phyloP scores from a whole-genome alignment of 345 rosid species.

The Euclidium syriacum region DNA sequence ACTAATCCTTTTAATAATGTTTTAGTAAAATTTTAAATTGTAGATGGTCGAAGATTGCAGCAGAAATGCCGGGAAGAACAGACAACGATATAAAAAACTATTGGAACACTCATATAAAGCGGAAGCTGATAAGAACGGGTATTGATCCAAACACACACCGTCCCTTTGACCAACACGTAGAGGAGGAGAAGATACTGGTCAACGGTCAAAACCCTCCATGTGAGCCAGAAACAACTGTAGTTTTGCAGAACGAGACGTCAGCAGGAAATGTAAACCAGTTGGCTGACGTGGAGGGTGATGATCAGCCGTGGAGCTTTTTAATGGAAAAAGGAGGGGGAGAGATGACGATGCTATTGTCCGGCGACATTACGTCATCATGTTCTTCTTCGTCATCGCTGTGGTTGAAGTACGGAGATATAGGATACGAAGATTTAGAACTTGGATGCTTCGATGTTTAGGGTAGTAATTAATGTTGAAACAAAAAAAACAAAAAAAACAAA shows the following conservation, averaged over 20 bases:
- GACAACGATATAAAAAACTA: slow-evolving; percentile 82
- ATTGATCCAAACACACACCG: slow-evolving; percentile 67
- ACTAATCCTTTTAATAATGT: too few species aligned
- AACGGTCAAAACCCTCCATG: background rate
- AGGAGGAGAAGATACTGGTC: background rate
- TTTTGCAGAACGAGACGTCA: background rate
- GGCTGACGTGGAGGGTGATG: slow-evolving; percentile 27
- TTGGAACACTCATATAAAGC: slow-evolving; percentile 87
- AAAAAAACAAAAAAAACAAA: too few species aligned
- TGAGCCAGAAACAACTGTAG: background rate
- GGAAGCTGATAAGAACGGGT: slow-evolving; percentile 69
- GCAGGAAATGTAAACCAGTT: background rate
- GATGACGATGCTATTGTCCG: slow-evolving; percentile 38
- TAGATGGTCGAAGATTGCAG: slow-evolving; percentile 89
- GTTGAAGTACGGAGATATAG: slow-evolving; percentile 35
- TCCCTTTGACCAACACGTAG: slow-evolving; percentile 5
- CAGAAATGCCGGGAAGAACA: slow-evolving; percentile 72
- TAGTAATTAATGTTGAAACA: background rate
- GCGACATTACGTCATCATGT: slow-evolving; percentile 21
- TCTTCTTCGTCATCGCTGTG: slow-evolving; percentile 40
- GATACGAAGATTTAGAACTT: slow-evolving; percentile 39
- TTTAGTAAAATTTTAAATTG: too few species aligned
- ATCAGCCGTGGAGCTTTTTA: slow-evolving; percentile 43
- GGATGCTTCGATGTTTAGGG: slow-evolving; percentile 37
- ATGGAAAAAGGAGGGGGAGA: slow-evolving; percentile 27